Conservation (phyloP, 192 early-diverging fungal genomes). For the Coemansia sp. region DNA sequence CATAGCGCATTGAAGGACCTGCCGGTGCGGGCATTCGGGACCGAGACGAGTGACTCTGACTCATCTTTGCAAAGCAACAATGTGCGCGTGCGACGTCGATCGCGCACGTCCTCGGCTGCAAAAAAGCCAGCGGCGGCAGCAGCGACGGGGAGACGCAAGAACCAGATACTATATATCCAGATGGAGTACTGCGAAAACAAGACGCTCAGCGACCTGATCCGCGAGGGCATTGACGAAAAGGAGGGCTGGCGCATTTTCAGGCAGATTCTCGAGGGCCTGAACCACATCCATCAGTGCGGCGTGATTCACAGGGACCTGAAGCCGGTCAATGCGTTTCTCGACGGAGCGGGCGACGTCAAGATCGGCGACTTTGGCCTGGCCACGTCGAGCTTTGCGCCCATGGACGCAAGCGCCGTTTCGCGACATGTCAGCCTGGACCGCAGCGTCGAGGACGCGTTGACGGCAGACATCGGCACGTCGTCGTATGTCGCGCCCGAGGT, state of each 20-base stretch:
- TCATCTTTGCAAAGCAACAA: conserved; percentile 2
- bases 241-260: conserved; percentile 82
- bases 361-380: conserved; percentile 97
- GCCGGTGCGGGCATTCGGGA: background rate
- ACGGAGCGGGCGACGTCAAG: conserved; percentile 57
- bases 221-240: conserved; percentile 72
- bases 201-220: conserved; percentile 80
- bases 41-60: background rate
- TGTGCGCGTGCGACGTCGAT: background rate
- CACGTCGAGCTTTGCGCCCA: conserved; percentile 54
- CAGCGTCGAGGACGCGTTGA: conserved; percentile 61
- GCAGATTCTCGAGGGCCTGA: conserved; percentile 87
- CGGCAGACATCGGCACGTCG: conserved; percentile 82
- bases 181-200: conserved; percentile 99
- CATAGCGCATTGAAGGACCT: background rate
- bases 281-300: conserved; percentile 82
- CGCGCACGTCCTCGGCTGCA: background rate
- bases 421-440: conserved; percentile 29
- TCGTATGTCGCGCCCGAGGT: conserved; percentile 78
- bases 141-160: conserved; percentile 3
- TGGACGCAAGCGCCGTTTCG: conserved; percentile 18
- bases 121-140: background rate
- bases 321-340: conserved; percentile 68
- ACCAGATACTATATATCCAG: conserved; percentile 82
- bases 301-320: conserved; percentile 78